phyloP scores from a whole-genome alignment of 768 basidiomycete genomes.

The Obba rivulosa region DNA sequence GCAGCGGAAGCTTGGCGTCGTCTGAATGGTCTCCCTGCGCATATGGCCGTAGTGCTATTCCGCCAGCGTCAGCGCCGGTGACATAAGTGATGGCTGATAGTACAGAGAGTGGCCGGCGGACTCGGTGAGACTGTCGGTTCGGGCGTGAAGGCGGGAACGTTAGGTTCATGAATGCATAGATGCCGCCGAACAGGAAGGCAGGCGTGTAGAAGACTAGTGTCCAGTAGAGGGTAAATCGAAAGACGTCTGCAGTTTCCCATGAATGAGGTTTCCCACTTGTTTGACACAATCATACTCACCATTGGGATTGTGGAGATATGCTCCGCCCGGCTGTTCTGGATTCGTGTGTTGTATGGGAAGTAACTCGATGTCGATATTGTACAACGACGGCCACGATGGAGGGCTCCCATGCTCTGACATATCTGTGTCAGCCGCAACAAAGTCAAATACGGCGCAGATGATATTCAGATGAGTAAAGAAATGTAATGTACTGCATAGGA shows the following conservation, averaged over 20 bases:
- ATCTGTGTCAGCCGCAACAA: background rate
- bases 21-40: background rate
- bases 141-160: slow-evolving; percentile 29
- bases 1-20: background rate
- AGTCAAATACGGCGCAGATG: no score
- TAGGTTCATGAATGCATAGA: slow-evolving; percentile 38
- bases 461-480: no score
- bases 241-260: slow-evolving; percentile 28
- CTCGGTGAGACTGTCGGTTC: slow-evolving; percentile 3
- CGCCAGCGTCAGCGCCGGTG: slow-evolving; percentile 5
- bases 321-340: slow-evolving; percentile 27
- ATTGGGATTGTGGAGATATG: slow-evolving; percentile 29
- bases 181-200: slow-evolving; percentile 32
- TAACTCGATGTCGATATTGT: slow-evolving; percentile 31
- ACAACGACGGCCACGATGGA: slow-evolving; percentile 29
- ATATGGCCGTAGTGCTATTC: slow-evolving; percentile 13
- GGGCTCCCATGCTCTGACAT: background rate
- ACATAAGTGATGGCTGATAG: slow-evolving; percentile 5
- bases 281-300: slow-evolving; percentile 19
- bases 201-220: slow-evolving; percentile 42
- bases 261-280: background rate
- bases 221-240: slow-evolving; percentile 44
- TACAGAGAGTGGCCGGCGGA: background rate
- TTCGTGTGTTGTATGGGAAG: slow-evolving; percentile 19
- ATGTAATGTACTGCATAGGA: no score